Evolutionary conservation across 805 yeast genomes (phyloP).

Genomic region (Hyphopichia homilentoma): DNA sequence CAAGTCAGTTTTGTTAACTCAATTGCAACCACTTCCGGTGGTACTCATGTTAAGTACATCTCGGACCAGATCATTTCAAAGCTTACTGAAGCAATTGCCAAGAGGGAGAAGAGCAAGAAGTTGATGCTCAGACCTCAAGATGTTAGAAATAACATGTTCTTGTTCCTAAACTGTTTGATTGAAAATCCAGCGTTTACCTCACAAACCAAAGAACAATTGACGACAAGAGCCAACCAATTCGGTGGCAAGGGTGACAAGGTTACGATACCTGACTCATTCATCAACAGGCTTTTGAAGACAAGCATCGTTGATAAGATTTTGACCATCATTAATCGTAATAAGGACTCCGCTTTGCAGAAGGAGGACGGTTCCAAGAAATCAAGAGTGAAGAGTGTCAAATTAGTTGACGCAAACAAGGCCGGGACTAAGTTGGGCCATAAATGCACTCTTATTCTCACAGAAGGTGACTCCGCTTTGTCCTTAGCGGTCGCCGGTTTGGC

Average conservation of each 20-base stretch:
- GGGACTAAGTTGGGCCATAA: conserved; percentile 90
- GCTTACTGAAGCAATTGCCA: conserved; percentile 58
- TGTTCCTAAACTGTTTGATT: conserved; percentile 86
- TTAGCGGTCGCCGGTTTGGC: conserved; percentile 91
- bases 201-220: conserved; percentile 93
- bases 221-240: conserved; percentile 84
- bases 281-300: conserved; percentile 65
- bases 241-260: conserved; percentile 68
- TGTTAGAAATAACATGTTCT: conserved; percentile 82
- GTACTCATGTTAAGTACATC: conserved; percentile 87
- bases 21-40: conserved; percentile 96
- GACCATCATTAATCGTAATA: conserved; percentile 83
- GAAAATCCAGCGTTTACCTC: conserved; percentile 98
- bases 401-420: conserved; percentile 94
- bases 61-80: conserved; percentile 81
- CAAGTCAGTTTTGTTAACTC: conserved; percentile 97
- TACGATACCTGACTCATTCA: conserved; percentile 71
- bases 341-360: conserved; percentile 79
- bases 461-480: conserved; percentile 94
- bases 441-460: conserved; percentile 91
- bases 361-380: conserved; percentile 83
- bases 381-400: conserved; percentile 84
- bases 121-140: conserved; percentile 84
- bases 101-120: conserved; percentile 63
- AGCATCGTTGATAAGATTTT: conserved; percentile 68